A percentile compares a stretch with the other conserved stretches of the same genome.
Evolutionary conservation across 1,139 yeast species (phyloP).

Genomic region (Nakaseomyces sp.): DNA sequence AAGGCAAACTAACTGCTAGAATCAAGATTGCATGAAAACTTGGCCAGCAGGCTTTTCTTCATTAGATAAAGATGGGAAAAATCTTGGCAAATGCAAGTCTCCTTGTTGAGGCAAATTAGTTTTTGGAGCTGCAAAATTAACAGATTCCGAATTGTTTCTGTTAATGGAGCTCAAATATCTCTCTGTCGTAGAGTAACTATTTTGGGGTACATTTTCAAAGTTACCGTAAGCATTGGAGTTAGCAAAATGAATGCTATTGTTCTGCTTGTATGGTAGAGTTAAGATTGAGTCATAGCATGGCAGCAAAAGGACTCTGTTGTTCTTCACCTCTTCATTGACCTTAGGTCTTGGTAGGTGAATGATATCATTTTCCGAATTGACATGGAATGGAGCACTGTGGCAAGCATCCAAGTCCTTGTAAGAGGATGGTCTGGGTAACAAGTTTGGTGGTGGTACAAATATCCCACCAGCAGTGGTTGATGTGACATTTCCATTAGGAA

Average conservation of each 20-base stretch:
- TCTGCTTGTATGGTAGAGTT: not conserved
- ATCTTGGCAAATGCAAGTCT: constrained; percentile 1
- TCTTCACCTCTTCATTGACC: not conserved
- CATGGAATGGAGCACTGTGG: not conserved
- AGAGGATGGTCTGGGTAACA: not conserved
- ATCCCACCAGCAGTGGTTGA: no score
- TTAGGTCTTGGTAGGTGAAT: not conserved
- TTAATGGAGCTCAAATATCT: not conserved
- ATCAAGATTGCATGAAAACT: not conserved
- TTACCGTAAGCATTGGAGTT: not conserved
- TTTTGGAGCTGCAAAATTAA: not conserved
- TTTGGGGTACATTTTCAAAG: not conserved
- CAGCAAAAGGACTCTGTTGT: not conserved
- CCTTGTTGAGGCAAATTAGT: not conserved
- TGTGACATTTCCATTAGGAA: no score
- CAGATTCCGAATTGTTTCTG: not conserved
- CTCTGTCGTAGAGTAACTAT: not conserved
- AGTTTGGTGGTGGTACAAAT: not conserved
- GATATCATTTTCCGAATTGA: not conserved
- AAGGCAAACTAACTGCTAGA: not conserved
- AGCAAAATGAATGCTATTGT: not conserved
- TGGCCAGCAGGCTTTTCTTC: not conserved
- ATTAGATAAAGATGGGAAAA: not conserved
- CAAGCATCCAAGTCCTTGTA: not conserved
- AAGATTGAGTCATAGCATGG: constrained; percentile 4